phyloP scores from a whole-genome alignment of 805 yeast species.

The Pichia occidentalis region DNA sequence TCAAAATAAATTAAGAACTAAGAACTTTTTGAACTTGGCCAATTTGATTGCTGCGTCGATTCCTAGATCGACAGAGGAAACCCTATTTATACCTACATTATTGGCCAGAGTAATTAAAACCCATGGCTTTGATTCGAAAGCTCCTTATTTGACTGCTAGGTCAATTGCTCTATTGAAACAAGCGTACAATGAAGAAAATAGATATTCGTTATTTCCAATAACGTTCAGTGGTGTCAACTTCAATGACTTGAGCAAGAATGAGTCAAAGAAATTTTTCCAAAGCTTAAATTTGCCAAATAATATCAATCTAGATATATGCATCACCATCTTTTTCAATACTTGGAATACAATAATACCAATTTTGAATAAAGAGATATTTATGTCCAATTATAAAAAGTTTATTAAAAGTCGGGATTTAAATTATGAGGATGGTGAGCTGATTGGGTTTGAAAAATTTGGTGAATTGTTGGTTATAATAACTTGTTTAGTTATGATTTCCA shows the following conservation, averaged over 20 bases:
- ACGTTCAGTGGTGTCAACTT: conserved; percentile 34
- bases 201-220: conserved; percentile 27
- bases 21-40: conserved; percentile 41
- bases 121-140: conserved; percentile 65
- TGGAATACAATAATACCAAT: conserved; percentile 73
- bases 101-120: conserved; percentile 62
- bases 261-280: conserved; percentile 41
- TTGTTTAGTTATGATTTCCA: conserved; percentile 43
- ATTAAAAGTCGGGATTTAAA: conserved; percentile 39
- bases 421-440: conserved; percentile 36
- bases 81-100: conserved; percentile 65
- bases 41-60: conserved; percentile 62
- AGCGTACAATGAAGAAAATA: conserved; percentile 29
- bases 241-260: conserved; percentile 32
- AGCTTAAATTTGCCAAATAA: conserved; percentile 43
- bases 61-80: conserved; percentile 75
- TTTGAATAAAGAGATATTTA: conserved; percentile 62
- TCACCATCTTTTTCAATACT: conserved; percentile 62
- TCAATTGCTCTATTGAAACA: conserved; percentile 66
- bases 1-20: conserved; percentile 38
- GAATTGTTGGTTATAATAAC: conserved; percentile 45
- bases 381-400: conserved; percentile 48
- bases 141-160: conserved; percentile 65
- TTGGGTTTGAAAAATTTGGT: conserved; percentile 48
- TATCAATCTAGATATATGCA: conserved; percentile 58